These are phyloP conservation scores for Ammopiptanthus mongolicus DNA, from an alignment of 306 rosid genomes.

Conservation along the genomic window DNA sequence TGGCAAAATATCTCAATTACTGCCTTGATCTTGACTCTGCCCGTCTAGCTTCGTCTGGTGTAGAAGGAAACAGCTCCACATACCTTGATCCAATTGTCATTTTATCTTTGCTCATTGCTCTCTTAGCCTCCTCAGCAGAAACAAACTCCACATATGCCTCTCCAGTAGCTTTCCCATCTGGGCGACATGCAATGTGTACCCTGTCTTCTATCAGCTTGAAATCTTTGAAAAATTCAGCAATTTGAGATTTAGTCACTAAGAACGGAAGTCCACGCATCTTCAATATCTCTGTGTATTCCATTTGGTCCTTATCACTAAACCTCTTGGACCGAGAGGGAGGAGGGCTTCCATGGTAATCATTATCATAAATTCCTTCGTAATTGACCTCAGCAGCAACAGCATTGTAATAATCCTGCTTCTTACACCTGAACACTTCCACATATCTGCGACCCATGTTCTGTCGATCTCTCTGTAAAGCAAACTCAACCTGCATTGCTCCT, in stretches of 20 bases:
- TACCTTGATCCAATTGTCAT: constrained; percentile 98
- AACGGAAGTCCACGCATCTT: constrained; percentile 99
- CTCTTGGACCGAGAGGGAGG: constrained; percentile 83
- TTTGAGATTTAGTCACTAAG: constrained; percentile 55
- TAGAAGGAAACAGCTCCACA: constrained; percentile 97
- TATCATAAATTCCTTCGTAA: constrained; percentile 83
- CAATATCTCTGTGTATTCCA: constrained; percentile 93
- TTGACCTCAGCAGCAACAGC: constrained; percentile 87
- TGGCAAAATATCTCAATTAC: constrained; percentile 33
- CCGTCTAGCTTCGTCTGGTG: constrained; percentile 91
- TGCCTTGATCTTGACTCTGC: constrained; percentile 97
- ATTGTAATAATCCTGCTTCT: constrained; percentile 91
- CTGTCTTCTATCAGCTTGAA: constrained; percentile 69
- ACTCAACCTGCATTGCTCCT: constrained; percentile 90
- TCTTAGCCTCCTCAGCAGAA: constrained; percentile 83
- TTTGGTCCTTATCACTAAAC: constrained; percentile 80
- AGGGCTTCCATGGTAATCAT: constrained; percentile 89
- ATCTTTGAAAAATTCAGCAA: constrained; percentile 73
- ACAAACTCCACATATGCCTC: constrained; percentile 95
- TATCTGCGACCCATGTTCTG: constrained; percentile 98
- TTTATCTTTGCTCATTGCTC: constrained; percentile 93
- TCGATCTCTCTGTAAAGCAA: constrained; percentile 84
- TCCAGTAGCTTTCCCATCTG: constrained; percentile 97
- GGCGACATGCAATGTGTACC: constrained; percentile 87
- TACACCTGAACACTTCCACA: constrained; percentile 91